phyloP scores from a whole-genome alignment of 2,329 filamentous ascomycete species.

The Alternaria conjuncta region DNA sequence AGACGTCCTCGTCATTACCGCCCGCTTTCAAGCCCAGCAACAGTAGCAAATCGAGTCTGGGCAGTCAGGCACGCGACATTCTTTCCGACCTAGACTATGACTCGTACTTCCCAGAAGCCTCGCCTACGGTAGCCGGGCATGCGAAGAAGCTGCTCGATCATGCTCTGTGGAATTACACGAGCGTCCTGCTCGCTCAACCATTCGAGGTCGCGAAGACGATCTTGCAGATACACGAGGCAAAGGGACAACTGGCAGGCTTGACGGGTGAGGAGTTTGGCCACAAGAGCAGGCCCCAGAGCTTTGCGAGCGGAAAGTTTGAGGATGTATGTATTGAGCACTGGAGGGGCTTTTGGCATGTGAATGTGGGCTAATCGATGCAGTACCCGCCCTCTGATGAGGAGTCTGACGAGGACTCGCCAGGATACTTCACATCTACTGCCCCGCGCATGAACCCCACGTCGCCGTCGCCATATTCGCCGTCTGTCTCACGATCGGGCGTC shows the following conservation, averaged over 20 bases:
- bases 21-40: conserved; percentile 43
- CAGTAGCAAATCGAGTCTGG: conserved; percentile 59
- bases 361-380: conserved; percentile 32
- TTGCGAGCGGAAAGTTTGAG: conserved; percentile 43
- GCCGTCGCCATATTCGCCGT: conserved; percentile 40
- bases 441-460: conserved; percentile 51
- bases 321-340: conserved; percentile 31
- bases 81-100: conserved; percentile 92
- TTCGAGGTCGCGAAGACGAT: conserved; percentile 97
- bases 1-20: conserved; percentile 34
- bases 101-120: conserved; percentile 79
- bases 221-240: conserved; percentile 73
- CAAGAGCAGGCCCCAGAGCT: conserved; percentile 40
- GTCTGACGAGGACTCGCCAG: conserved; percentile 71
- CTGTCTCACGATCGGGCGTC: conserved; percentile 44
- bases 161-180: conserved; percentile 89
- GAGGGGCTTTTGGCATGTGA: conserved; percentile 17
- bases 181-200: conserved; percentile 87
- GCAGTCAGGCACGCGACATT: conserved; percentile 77
- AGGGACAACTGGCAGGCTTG: conserved; percentile 39
- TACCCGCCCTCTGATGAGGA: conserved; percentile 69
- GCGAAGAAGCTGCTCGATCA: conserved; percentile 81
- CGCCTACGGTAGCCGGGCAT: conserved; percentile 72
- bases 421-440: conserved; percentile 80
- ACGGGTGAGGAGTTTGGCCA: conserved; percentile 21